A percentile compares a stretch with the other conserved stretches of the same genome.
phyloP scores from a whole-genome alignment of 2,329 filamentous ascomycete species.

The Botrytis galanthina region DNA sequence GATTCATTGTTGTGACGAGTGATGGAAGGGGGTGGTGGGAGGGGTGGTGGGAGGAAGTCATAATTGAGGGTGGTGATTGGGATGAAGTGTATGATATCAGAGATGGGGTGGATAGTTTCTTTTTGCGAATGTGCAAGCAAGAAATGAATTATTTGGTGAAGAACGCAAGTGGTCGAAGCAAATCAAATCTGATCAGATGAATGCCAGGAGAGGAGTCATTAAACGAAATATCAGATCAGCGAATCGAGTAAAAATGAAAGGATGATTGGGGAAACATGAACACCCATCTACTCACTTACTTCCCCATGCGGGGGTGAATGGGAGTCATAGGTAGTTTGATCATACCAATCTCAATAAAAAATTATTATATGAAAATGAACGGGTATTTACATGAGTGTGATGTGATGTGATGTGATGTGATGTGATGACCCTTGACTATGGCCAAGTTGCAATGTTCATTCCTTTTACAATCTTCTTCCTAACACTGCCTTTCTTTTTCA shows the following conservation, averaged over 20 bases:
- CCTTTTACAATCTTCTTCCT: neutral
- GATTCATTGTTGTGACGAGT: neutral
- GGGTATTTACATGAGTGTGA: neutral
- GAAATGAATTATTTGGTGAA: conserved; percentile 1
- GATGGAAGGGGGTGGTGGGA: neutral
- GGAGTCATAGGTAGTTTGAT: neutral
- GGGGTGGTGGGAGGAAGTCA: neutral
- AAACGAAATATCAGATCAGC: neutral
- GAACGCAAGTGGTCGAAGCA: neutral
- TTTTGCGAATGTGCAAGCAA: neutral
- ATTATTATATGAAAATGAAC: neutral
- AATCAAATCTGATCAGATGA: neutral
- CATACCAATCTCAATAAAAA: neutral
- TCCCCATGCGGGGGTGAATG: neutral
- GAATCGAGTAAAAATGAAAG: neutral
- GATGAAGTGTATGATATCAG: conserved; percentile 12
- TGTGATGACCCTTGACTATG: neutral
- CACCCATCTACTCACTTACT: neutral
- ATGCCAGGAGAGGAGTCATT: neutral
- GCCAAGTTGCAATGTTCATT: neutral
- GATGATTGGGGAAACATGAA: neutral
- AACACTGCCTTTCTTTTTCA: neutral
- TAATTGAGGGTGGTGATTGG: neutral
- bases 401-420: conserved; percentile 1
- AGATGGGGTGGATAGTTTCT: neutral